phyloP scores from a whole-genome alignment of 176 grass and related monocot genomes.

The Avena eriantha region DNA sequence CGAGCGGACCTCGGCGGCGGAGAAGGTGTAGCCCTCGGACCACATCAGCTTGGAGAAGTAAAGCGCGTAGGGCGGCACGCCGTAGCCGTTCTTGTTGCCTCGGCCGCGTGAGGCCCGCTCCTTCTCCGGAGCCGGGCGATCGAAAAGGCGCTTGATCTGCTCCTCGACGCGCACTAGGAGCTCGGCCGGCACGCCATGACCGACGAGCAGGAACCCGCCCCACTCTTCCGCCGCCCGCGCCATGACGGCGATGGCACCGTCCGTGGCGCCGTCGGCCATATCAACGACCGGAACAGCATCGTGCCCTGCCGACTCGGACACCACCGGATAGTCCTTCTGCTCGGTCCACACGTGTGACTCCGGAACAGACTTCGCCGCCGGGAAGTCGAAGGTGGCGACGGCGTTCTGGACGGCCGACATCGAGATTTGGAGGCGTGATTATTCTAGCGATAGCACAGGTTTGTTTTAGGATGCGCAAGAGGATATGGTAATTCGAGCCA shows the following conservation, averaged over 20 bases:
- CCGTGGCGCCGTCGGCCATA: background rate
- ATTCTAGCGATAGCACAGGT: background rate
- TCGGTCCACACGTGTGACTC: conserved; percentile 5
- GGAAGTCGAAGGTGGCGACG: background rate
- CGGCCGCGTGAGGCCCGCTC: conserved; percentile 43
- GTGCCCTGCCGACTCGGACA: background rate
- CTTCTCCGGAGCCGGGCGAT: conserved; percentile 48
- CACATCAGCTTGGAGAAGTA: conserved; percentile 71
- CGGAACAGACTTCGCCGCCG: background rate
- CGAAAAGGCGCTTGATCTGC: conserved; percentile 56
- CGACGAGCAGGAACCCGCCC: conserved; percentile 65
- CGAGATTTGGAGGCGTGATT: background rate
- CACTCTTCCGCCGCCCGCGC: conserved; percentile 64
- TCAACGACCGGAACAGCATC: conserved; percentile 61
- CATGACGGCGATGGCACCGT: background rate
- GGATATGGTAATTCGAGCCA: background rate
- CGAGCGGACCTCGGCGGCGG: conserved; percentile 26
- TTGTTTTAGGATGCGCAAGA: background rate
- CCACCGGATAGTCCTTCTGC: background rate
- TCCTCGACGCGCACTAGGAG: conserved; percentile 28
- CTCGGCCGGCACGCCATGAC: conserved; percentile 41
- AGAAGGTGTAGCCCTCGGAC: conserved; percentile 74
- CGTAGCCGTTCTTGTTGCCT: conserved; percentile 40
- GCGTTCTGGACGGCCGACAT: background rate
- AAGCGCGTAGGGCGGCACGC: conserved; percentile 44